Evolutionary conservation across 148 eudicot genomes (phyloP).

Genomic region (Bassia scoparia): DNA sequence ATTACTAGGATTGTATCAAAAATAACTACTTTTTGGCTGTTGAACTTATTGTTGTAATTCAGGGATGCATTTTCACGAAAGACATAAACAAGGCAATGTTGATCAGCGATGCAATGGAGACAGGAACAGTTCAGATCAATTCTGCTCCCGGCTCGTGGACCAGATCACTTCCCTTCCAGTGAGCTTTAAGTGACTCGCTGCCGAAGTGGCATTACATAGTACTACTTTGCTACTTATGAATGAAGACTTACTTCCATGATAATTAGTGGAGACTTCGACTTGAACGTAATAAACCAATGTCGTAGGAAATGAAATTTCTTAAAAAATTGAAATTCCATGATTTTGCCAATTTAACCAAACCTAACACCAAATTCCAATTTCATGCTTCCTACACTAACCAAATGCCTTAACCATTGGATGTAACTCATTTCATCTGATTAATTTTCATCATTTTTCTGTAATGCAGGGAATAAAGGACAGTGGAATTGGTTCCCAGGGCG

Average conservation of each 20-base stretch:
- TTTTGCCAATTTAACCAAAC: no score
- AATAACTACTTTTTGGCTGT: not conserved
- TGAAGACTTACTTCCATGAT: no score
- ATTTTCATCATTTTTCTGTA: not conserved
- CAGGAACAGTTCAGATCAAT: slow-evolving; percentile 94
- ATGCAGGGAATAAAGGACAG: slow-evolving; percentile 93
- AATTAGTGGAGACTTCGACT: no score
- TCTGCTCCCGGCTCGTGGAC: slow-evolving; percentile 99
- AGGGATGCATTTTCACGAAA: slow-evolving; percentile 91
- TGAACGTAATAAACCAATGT: no score
- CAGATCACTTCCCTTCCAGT: slow-evolving; percentile 99
- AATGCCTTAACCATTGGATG: not conserved
- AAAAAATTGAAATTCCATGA: no score
- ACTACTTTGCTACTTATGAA: no score
- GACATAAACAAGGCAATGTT: slow-evolving; percentile 95
- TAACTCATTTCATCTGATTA: not conserved
- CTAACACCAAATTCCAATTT: no score
- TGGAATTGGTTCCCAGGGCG: slow-evolving; percentile 95
- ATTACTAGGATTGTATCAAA: not conserved
- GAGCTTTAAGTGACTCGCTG: slow-evolving; percentile 4
- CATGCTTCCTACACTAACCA: no score
- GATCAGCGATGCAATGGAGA: slow-evolving; percentile 97
- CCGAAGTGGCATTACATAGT: no score
- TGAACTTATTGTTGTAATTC: slow-evolving; percentile 8
- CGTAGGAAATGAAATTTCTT: no score